phyloP scores from a whole-genome alignment of 441 rosid species.

The Capsella rubella region DNA sequence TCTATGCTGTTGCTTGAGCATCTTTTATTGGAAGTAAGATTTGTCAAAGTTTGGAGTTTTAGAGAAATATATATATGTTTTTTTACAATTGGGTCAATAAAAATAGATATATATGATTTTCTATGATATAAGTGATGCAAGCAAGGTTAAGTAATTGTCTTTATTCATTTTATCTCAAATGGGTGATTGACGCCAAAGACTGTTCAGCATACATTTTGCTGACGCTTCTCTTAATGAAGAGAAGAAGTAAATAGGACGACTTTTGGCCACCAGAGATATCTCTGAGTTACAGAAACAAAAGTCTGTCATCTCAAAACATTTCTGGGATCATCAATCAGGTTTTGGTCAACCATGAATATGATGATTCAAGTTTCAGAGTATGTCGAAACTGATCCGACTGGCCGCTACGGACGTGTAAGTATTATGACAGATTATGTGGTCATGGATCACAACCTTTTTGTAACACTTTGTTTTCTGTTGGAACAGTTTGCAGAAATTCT shows the following conservation, averaged over 20 bases:
- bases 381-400: constrained; percentile 76
- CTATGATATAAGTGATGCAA: constrained; percentile 39
- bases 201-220: constrained; percentile 39
- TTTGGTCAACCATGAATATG: constrained; percentile 47
- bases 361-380: constrained; percentile 52
- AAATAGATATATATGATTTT: background rate
- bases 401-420: constrained; percentile 89
- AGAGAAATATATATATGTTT: background rate
- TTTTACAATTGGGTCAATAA: constrained; percentile 34
- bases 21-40: constrained; percentile 21
- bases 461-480: constrained; percentile 31
- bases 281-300: constrained; percentile 20
- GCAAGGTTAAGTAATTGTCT: constrained; percentile 31
- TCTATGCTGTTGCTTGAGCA: constrained; percentile 21
- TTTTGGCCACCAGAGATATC: constrained; percentile 29
- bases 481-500: constrained; percentile 61
- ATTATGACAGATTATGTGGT: background rate
- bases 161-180: constrained; percentile 28
- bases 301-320: constrained; percentile 22
- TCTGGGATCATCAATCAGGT: constrained; percentile 36
- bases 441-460: constrained; percentile 21
- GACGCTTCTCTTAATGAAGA: constrained; percentile 32
- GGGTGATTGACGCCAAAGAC: constrained; percentile 37
- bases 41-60: constrained; percentile 12
- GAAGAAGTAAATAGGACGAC: constrained; percentile 35